These are phyloP conservation scores for Cicer pinnatifidum DNA, from an alignment of 306 rosid genomes.

Conservation along the genomic window DNA sequence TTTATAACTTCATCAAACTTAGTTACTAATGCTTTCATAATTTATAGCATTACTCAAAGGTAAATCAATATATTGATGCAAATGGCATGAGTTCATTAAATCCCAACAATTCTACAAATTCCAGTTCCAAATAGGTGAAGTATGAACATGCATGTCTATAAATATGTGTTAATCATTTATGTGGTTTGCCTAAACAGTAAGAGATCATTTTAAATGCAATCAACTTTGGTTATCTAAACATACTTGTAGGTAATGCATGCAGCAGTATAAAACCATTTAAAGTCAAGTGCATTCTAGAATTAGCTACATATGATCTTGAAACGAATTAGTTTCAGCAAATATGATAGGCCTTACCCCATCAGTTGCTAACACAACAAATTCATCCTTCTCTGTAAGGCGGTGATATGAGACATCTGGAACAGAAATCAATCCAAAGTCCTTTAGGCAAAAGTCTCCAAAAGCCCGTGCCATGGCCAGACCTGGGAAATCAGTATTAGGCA, in stretches of 20 bases:
- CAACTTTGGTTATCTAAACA: slow-evolving; percentile 9
- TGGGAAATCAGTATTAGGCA: slow-evolving; percentile 81
- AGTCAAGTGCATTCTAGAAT: slow-evolving; percentile 28
- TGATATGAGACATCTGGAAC: slow-evolving; percentile 73
- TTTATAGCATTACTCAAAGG: too few relatives aligned
- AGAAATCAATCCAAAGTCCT: slow-evolving; percentile 81
- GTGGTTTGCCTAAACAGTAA: slow-evolving; percentile 11
- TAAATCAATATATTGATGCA: slow-evolving; percentile 7
- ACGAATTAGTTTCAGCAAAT: slow-evolving; percentile 25
- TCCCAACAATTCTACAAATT: slow-evolving; percentile 1
- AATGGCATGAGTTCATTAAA: slow-evolving; percentile 11
- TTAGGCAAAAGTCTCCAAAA: slow-evolving; percentile 91
- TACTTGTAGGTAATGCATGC: slow-evolving; percentile 10
- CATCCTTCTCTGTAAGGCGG: slow-evolving; percentile 77
- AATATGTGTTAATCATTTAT: neutral
- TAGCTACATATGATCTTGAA: slow-evolving; percentile 28
- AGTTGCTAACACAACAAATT: slow-evolving; percentile 90
- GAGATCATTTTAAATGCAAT: neutral
- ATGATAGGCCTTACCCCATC: slow-evolving; percentile 73
- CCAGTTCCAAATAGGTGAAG: neutral
- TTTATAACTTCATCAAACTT: too few relatives aligned
- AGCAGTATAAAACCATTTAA: slow-evolving; percentile 13
- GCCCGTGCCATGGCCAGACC: slow-evolving; percentile 99
- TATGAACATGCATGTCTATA: neutral
- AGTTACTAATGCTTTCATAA: too few relatives aligned